Evolutionary conservation across 148 eudicot genomes (phyloP).

Genomic region (Camellia japonica): DNA sequence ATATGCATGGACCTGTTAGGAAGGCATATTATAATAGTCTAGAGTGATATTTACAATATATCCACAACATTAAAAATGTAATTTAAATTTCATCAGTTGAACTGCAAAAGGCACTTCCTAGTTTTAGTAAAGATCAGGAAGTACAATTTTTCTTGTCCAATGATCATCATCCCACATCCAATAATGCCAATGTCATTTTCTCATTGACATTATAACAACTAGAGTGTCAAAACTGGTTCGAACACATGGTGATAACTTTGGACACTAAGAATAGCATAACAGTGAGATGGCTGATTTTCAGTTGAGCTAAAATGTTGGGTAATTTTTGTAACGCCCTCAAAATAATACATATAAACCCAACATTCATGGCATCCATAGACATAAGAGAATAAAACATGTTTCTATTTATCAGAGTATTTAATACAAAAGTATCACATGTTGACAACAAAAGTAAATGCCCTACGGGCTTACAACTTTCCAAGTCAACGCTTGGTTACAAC

Average conservation of each 20-base stretch:
- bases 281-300: too few relatives aligned
- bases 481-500: too few relatives aligned
- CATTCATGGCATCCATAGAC: too few relatives aligned
- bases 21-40: slow-evolving; percentile 10
- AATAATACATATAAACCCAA: too few relatives aligned
- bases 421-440: too few relatives aligned
- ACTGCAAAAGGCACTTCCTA: not conserved
- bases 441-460: too few relatives aligned
- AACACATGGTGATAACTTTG: not conserved
- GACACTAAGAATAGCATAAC: not conserved
- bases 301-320: too few relatives aligned
- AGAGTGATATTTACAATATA: not conserved
- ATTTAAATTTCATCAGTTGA: not conserved
- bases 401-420: too few relatives aligned
- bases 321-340: too few relatives aligned
- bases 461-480: too few relatives aligned
- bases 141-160: not conserved
- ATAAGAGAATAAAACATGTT: too few relatives aligned
- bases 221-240: not conserved
- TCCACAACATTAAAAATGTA: not conserved
- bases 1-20: slow-evolving; percentile 86
- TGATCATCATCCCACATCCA: not conserved
- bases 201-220: too few relatives aligned
- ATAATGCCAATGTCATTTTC: not conserved
- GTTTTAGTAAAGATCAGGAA: not conserved